Conservation (phyloP, 306 rosid genomes). For the Medicago truncatula region DNA sequence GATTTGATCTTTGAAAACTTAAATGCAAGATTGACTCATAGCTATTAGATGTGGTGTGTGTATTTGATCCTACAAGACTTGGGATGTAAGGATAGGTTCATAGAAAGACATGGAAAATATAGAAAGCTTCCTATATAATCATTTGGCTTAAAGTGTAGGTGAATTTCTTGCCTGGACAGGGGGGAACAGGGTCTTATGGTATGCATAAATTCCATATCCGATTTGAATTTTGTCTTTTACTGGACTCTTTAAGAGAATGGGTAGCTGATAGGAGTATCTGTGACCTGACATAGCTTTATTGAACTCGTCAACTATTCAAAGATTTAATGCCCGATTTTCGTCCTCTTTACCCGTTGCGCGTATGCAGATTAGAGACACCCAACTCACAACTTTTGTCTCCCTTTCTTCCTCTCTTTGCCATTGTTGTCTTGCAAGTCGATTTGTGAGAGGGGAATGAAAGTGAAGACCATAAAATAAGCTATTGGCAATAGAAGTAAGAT, state of each 20-base stretch:
- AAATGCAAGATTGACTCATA: neutral
- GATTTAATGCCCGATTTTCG: too few species aligned
- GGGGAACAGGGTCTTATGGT: neutral
- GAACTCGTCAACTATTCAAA: too few species aligned
- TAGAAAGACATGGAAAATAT: neutral
- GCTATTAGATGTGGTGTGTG: neutral
- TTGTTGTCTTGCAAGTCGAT: too few species aligned
- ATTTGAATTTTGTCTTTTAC: neutral
- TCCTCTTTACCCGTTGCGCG: too few species aligned
- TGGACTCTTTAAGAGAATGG: neutral
- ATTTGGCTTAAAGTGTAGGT: neutral
- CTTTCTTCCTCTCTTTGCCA: too few species aligned
- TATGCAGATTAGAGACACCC: too few species aligned
- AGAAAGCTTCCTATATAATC: neutral
- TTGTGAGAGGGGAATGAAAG: too few species aligned
- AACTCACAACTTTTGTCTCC: too few species aligned
- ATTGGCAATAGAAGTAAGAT: too few species aligned
- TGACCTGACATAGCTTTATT: neutral
- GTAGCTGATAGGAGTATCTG: neutral
- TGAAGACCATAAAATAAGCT: too few species aligned
- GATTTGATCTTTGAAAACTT: neutral
- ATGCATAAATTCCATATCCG: constrained; percentile 8
- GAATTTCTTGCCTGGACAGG: neutral
- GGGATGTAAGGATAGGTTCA: neutral
- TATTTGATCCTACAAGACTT: constrained; percentile 15